Percentiles rank a stretch among this genome's conserved stretches.
phyloP scores from a whole-genome alignment of 345 rosid genomes.

The Gossypium mustelinum region DNA sequence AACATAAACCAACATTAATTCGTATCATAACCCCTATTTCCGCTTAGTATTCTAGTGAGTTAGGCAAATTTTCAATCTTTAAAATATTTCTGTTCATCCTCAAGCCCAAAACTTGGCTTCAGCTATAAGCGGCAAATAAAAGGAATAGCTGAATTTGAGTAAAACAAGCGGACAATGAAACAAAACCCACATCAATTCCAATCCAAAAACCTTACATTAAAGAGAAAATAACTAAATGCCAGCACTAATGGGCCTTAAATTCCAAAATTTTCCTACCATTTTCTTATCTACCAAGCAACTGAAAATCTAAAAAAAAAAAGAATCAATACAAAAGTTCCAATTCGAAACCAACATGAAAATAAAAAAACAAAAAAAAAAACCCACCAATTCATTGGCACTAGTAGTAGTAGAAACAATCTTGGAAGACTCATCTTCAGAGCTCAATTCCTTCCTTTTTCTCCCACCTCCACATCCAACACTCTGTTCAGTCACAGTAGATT shows the following conservation, averaged over 20 bases:
- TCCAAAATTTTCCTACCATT: background rate
- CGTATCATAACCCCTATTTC: background rate
- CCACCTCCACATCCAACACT: slow-evolving; percentile 51
- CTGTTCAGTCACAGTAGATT: slow-evolving; percentile 58
- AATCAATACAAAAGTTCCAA: background rate
- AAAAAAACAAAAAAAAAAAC: background rate
- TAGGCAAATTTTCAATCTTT: background rate
- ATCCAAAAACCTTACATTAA: background rate
- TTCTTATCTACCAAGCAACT: background rate
- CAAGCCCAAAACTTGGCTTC: background rate
- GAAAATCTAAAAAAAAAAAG: background rate
- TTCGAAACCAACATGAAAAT: no score
- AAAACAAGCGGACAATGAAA: background rate
- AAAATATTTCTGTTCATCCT: background rate
- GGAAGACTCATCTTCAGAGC: slow-evolving; percentile 69
- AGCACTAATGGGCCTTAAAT: background rate
- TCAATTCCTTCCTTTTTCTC: slow-evolving; percentile 64
- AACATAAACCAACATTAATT: background rate
- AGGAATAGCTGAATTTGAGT: background rate
- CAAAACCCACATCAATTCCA: background rate
- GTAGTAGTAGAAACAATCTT: slow-evolving; percentile 77
- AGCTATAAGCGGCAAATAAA: background rate
- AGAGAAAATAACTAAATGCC: background rate
- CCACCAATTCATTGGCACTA: slow-evolving; percentile 73
- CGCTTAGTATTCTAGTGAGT: background rate